A percentile compares a stretch with the other conserved stretches of the same genome.
These are phyloP conservation scores for Trichoderma atroviride DNA, from an alignment of 2,329 filamentous ascomycete genomes.

Conservation along the genomic window DNA sequence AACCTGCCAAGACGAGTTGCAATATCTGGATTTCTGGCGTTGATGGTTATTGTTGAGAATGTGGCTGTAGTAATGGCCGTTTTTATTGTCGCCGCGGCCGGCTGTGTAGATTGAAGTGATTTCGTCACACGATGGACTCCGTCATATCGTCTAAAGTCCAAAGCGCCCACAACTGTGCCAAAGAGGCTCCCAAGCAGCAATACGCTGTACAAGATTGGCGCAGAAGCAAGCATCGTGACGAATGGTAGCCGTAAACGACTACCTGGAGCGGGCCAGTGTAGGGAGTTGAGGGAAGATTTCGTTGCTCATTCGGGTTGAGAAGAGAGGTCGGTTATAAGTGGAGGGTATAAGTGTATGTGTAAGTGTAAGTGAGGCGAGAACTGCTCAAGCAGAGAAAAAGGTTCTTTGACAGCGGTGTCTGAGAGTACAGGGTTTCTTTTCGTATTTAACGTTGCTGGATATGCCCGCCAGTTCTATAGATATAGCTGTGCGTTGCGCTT, in stretches of 20 bases:
- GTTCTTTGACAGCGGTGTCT: background rate
- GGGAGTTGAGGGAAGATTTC: background rate
- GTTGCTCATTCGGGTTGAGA: constrained; percentile 3
- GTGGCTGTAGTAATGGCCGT: constrained; percentile 51
- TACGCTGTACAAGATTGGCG: background rate
- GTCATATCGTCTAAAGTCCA: constrained; percentile 37
- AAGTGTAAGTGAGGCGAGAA: background rate
- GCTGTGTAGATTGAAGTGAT: constrained; percentile 40
- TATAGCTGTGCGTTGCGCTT: constrained; percentile 1
- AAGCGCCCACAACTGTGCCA: constrained; percentile 27
- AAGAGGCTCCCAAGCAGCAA: background rate
- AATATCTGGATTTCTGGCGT: constrained; percentile 44
- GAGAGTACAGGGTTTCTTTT: background rate
- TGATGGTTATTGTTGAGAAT: constrained; percentile 44
- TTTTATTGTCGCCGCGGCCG: constrained; percentile 50
- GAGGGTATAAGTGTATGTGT: background rate
- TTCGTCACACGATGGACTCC: constrained; percentile 40
- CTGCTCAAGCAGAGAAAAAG: background rate
- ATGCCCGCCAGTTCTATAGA: background rate
- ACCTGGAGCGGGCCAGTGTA: background rate
- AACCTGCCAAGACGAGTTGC: constrained; percentile 38
- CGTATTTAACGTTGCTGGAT: background rate
- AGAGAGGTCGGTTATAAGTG: background rate
- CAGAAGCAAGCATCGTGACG: constrained; percentile 1
- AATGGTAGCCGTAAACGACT: background rate